Evolutionary conservation across 2,329 filamentous ascomycete species (phyloP).

Genomic region (Exophiala mesophila): DNA sequence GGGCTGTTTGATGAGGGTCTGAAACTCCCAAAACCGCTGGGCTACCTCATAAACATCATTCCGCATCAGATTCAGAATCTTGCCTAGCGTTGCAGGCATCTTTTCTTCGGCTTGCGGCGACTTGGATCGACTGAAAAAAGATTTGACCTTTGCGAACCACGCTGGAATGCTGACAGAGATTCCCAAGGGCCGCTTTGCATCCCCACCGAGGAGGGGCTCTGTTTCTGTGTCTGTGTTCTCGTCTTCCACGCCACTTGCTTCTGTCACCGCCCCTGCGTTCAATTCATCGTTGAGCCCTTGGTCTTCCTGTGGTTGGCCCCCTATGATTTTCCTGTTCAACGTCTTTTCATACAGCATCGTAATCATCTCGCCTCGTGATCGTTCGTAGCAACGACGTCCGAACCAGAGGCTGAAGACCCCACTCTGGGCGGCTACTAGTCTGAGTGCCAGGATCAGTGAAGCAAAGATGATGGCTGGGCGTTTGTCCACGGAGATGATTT

Average conservation of each 20-base stretch:
- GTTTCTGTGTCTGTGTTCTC: conserved; percentile 10
- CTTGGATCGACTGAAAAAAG: conserved; percentile 15
- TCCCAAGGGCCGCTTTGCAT: conserved; percentile 26
- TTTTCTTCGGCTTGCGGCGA: conserved; percentile 25
- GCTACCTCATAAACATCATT: conserved; percentile 75
- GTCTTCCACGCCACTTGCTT: conserved; percentile 4
- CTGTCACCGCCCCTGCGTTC: conserved; percentile 9
- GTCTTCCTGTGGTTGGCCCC: conserved; percentile 24
- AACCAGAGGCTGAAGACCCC: conserved; percentile 73
- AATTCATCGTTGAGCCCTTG: conserved; percentile 30
- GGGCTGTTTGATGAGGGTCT: conserved; percentile 69
- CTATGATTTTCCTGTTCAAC: conserved; percentile 58
- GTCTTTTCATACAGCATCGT: conserved; percentile 81
- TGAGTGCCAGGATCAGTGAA: conserved; percentile 54
- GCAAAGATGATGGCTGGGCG: conserved; percentile 63
- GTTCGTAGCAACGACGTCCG: conserved; percentile 75
- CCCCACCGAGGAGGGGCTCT: conserved; percentile 13
- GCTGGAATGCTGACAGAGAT: neutral
- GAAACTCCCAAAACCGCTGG: conserved; percentile 81
- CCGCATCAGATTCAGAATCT: conserved; percentile 83
- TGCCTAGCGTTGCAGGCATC: conserved; percentile 74
- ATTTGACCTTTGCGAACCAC: conserved; percentile 2
- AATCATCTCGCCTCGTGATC: conserved; percentile 78
- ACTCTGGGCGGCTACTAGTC: conserved; percentile 60
- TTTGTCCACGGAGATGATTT: conserved; percentile 46